Evolutionary conservation across 1,284 basidiomycete genomes (phyloP).

Genomic region (Ustilago xerochloae): DNA sequence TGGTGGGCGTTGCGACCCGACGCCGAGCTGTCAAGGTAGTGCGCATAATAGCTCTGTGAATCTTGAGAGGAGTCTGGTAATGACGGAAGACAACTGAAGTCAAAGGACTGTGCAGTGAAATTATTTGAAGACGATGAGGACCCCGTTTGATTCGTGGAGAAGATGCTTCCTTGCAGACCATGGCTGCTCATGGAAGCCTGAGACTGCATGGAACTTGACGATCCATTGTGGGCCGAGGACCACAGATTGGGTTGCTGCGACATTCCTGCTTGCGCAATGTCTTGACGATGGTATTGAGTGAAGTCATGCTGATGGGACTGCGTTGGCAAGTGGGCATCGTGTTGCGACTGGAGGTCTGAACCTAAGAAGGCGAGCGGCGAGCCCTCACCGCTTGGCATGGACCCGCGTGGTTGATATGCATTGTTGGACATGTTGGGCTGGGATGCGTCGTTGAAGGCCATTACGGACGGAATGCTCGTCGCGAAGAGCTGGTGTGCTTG

Average conservation of each 20-base stretch:
- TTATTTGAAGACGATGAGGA: slow-evolving; percentile 11
- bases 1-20: neutral
- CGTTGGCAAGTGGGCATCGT: neutral
- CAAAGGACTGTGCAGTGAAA: slow-evolving; percentile 7
- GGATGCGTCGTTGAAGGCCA: slow-evolving; percentile 2
- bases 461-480: neutral
- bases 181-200: neutral
- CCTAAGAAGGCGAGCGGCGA: neutral
- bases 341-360: neutral
- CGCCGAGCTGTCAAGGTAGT: slow-evolving; percentile 22
- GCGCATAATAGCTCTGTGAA: slow-evolving; percentile 24
- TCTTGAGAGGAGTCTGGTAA: slow-evolving; percentile 7
- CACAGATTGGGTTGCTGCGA: neutral
- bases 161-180: slow-evolving; percentile 5
- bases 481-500: slow-evolving; percentile 26
- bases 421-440: slow-evolving; percentile 1
- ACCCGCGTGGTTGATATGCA: slow-evolving; percentile 7
- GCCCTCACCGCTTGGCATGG: neutral
- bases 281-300: neutral
- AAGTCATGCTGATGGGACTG: slow-evolving; percentile 5
- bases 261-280: neutral
- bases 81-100: slow-evolving; percentile 15
- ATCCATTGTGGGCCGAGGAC: neutral
- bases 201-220: neutral
- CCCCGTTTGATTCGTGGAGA: neutral